These are phyloP conservation scores for Talaromyces sp. DNA, from an alignment of 2,329 filamentous ascomycete genomes.

Conservation along the genomic window DNA sequence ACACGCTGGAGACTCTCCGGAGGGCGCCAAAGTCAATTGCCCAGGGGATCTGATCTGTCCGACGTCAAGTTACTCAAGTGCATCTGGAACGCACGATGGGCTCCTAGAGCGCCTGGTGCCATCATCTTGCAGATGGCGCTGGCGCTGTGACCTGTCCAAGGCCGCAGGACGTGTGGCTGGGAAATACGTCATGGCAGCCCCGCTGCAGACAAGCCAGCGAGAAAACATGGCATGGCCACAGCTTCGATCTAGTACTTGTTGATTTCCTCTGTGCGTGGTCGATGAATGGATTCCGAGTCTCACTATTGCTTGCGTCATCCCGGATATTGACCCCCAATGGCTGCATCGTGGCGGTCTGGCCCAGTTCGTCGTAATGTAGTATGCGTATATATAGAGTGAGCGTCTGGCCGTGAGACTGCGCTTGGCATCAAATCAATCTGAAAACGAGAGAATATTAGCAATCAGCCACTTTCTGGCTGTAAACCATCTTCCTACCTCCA, in stretches of 20 bases:
- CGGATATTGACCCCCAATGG: neutral
- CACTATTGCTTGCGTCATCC: neutral
- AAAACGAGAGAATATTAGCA: neutral
- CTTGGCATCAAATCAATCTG: neutral
- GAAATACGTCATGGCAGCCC: neutral
- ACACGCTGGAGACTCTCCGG: neutral
- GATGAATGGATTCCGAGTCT: neutral
- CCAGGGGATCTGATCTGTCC: neutral
- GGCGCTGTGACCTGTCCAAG: neutral
- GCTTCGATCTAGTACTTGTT: neutral
- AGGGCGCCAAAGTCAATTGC: neutral
- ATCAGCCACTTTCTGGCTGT: neutral
- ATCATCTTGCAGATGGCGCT: neutral
- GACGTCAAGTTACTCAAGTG: neutral
- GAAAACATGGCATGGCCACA: neutral
- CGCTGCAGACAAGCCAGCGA: neutral
- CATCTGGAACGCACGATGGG: neutral
- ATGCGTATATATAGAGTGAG: neutral
- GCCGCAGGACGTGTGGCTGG: neutral
- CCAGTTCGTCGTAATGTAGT: neutral
- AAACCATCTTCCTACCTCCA: neutral
- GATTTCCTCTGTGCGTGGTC: neutral
- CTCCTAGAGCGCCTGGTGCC: neutral
- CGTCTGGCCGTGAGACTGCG: neutral
- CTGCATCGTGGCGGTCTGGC: neutral